phyloP scores from a whole-genome alignment of 1,284 basidiomycete species.

The Singerocomus inundabilis region DNA sequence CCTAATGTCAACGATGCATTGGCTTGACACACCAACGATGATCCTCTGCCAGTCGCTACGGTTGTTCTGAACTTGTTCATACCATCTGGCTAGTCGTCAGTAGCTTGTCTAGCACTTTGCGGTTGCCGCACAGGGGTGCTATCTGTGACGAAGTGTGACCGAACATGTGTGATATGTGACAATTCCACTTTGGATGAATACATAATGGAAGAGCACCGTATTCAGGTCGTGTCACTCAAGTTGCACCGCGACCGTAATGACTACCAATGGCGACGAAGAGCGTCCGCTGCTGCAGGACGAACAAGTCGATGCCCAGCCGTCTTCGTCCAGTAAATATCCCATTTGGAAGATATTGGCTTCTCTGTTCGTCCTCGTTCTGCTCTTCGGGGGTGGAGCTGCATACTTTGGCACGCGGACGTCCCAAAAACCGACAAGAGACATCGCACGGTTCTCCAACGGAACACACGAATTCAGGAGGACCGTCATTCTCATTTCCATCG shows the following conservation, averaged over 20 bases:
- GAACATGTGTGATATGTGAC: too few relatives aligned
- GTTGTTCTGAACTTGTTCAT: too few relatives aligned
- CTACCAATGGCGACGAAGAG: slow-evolving; percentile 18
- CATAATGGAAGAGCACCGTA: not conserved
- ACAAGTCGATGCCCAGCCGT: not conserved
- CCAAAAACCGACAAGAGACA: slow-evolving; percentile 3
- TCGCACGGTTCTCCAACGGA: slow-evolving; percentile 52
- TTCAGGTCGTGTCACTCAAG: not conserved
- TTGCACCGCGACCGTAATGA: slow-evolving; percentile 9
- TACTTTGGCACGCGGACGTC: slow-evolving; percentile 10
- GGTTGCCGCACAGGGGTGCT: too few relatives aligned
- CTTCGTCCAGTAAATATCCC: not conserved
- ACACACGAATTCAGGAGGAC: slow-evolving; percentile 78
- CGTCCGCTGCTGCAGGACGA: slow-evolving; percentile 22
- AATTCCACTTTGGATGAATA: too few relatives aligned
- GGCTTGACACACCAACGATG: too few relatives aligned
- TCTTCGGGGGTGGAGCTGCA: slow-evolving; percentile 12
- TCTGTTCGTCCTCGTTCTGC: slow-evolving; percentile 17
- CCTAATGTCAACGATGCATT: too few relatives aligned
- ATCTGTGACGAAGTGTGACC: too few relatives aligned
- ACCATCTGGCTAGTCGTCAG: too few relatives aligned
- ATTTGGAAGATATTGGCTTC: slow-evolving; percentile 18
- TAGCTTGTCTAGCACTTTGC: too few relatives aligned
- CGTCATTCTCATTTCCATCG: slow-evolving; percentile 82
- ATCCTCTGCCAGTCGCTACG: too few relatives aligned